phyloP scores from a whole-genome alignment of 257 asterid genomes.

The Nicotiana tabacum region DNA sequence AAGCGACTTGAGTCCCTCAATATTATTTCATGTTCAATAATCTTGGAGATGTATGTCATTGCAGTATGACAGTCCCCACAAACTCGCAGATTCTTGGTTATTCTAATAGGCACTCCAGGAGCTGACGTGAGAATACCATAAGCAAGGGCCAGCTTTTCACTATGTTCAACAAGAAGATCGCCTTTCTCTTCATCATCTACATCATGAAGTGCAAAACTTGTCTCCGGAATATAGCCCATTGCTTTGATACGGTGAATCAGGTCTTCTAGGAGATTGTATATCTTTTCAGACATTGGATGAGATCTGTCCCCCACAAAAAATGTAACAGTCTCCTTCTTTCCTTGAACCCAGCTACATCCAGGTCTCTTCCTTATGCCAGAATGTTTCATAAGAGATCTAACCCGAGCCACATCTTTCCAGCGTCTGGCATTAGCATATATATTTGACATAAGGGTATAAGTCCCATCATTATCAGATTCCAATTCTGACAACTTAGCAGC shows the following conservation, averaged over 20 bases:
- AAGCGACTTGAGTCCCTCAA: slow-evolving; percentile 88
- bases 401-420: slow-evolving; percentile 85
- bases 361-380: slow-evolving; percentile 82
- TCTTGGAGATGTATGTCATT: slow-evolving; percentile 58
- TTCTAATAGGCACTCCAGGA: slow-evolving; percentile 79
- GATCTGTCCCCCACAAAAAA: slow-evolving; percentile 80
- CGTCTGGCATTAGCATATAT: slow-evolving; percentile 72
- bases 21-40: slow-evolving; percentile 67
- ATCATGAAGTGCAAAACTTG: slow-evolving; percentile 83
- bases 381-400: slow-evolving; percentile 64
- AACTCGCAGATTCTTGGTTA: slow-evolving; percentile 81
- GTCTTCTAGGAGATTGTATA: slow-evolving; percentile 51
- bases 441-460: slow-evolving; percentile 79
- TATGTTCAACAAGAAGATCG: slow-evolving; percentile 69
- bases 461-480: slow-evolving; percentile 75
- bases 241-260: slow-evolving; percentile 52
- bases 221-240: slow-evolving; percentile 89
- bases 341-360: slow-evolving; percentile 96
- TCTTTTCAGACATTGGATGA: slow-evolving; percentile 67
- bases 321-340: slow-evolving; percentile 59
- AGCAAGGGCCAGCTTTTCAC: slow-evolving; percentile 92
- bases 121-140: slow-evolving; percentile 77
- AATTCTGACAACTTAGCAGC: slow-evolving; percentile 49
- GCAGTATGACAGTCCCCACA: slow-evolving; percentile 90
- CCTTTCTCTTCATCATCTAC: slow-evolving; percentile 95